Base-by-base conservation (phyloP, 176 grass and related monocot species). In the Tillandsia fasciculata region DNA sequence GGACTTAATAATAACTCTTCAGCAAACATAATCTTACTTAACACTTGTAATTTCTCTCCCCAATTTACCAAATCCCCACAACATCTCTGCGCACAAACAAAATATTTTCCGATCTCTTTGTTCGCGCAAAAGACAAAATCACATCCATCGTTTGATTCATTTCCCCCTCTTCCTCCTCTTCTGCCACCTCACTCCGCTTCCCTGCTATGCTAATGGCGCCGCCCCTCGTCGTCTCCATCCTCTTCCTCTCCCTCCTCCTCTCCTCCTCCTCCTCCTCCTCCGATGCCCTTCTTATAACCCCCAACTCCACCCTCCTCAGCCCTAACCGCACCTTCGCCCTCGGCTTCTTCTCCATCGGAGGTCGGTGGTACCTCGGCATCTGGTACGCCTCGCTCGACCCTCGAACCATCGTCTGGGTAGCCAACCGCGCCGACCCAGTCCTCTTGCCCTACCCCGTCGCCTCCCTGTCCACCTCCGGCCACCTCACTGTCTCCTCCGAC, bases 301-400 rank as follows among this genome's bases (percentile, higher is more conserved):
- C 47, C 65, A 63, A 12, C 42, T 49, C 17, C 17, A 57, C 65
- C 51, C 47, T 26, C 75, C 9, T 77, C 75, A 59, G 54, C 66
- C 27, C 42, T 0, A 26, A 49, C 33, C 11, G 42, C 12, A 69
- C 42, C 12, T 77, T 50, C 75, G 33, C 20, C 12, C 12, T 77
- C 75, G 52, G 65, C 65, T 77, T 77, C 75, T 59, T 59, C 54
- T 59, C 54, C 54, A n/a, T 18, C n/a, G 20, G 20, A 28, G 8
- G 1, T 28, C 54, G 20, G n/a, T 67, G 65, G 26, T 67, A 47
- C 28, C 65, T 67, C 65, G 26, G 12, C 65, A 67, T 67, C 65
- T 48, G 28, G 26, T 67, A 67, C 33, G 65, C 33, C 65, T 67
- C 65, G 8, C 28, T 67, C 65, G 12, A 13, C 65, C 13, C n/a